A percentile compares a stretch with the other conserved stretches of the same genome.
Evolutionary conservation across 345 rosid genomes (phyloP).

Genomic region (Ailanthus altissimus): DNA sequence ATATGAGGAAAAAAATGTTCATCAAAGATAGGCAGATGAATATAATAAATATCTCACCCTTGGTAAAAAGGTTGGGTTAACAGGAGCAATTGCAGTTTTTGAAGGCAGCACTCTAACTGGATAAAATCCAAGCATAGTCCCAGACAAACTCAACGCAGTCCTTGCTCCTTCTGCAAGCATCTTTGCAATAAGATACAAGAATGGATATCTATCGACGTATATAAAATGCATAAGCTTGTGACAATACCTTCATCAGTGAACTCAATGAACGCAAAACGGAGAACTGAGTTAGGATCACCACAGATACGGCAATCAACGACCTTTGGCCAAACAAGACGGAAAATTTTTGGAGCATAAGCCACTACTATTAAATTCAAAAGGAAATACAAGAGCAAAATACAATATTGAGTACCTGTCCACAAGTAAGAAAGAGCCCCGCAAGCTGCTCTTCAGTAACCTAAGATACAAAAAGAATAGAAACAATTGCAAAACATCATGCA

Average conservation of each 20-base stretch:
- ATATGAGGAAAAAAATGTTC: background rate
- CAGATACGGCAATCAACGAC: conserved; percentile 93
- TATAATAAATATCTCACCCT: conserved; percentile 52
- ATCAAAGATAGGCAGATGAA: background rate
- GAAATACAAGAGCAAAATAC: conserved; percentile 5
- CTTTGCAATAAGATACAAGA: conserved; percentile 25
- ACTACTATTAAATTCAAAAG: background rate
- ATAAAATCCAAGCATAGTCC: conserved; percentile 88
- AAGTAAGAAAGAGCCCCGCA: conserved; percentile 76
- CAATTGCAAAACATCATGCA: conserved; percentile 15
- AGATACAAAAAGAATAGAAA: conserved; percentile 16
- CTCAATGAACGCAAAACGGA: conserved; percentile 94
- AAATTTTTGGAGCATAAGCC: conserved; percentile 8
- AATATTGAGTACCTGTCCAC: conserved; percentile 63
- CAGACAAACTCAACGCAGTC: conserved; percentile 83
- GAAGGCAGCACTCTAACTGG: conserved; percentile 97
- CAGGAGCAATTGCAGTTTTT: conserved; percentile 99
- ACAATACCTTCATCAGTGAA: conserved; percentile 88
- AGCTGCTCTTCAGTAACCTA: conserved; percentile 95
- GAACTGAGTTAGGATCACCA: conserved; percentile 92
- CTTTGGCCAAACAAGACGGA: conserved; percentile 29
- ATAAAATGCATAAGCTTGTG: conserved; percentile 24
- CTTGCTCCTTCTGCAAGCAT: conserved; percentile 75
- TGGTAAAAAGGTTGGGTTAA: conserved; percentile 96
- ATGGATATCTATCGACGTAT: background rate